Conservation (phyloP, 805 yeast species). For the Candida andamanensis region DNA sequence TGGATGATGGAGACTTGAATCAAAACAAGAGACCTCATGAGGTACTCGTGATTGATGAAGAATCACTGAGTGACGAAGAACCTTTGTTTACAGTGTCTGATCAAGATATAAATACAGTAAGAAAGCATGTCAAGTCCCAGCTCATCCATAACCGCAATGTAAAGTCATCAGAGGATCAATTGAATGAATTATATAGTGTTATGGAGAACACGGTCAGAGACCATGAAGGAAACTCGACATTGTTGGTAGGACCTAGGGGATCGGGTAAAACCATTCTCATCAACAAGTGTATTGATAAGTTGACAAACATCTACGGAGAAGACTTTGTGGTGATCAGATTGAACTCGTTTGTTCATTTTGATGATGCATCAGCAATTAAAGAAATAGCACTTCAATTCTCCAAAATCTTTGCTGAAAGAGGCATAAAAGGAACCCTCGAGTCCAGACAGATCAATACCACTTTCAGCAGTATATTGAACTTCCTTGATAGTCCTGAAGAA, state of each 20-base stretch:
- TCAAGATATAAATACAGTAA: too few relatives aligned
- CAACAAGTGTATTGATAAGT: slow-evolving; percentile 46
- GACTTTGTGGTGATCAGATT: slow-evolving; percentile 60
- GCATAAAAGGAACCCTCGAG: slow-evolving; percentile 5
- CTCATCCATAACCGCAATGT: too few relatives aligned
- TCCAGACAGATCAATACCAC: slow-evolving; percentile 6
- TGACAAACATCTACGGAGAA: slow-evolving; percentile 36
- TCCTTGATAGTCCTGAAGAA: slow-evolving; percentile 23
- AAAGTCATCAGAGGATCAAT: too few relatives aligned
- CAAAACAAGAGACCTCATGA: too few relatives aligned
- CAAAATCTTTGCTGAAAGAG: slow-evolving; percentile 11
- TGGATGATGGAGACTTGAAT: too few relatives aligned
- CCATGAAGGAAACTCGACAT: slow-evolving; percentile 75
- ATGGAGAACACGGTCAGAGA: slow-evolving; percentile 60
- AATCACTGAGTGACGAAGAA: too few relatives aligned
- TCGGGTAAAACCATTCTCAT: slow-evolving; percentile 70
- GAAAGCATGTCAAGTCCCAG: slow-evolving; percentile 17
- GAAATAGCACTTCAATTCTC: slow-evolving; percentile 86
- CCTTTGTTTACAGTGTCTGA: too few relatives aligned
- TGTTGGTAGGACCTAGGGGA: slow-evolving; percentile 75
- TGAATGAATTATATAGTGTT: slow-evolving; percentile 49
- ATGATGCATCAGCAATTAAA: slow-evolving; percentile 74
- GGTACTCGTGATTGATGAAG: too few relatives aligned
- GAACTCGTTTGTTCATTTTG: slow-evolving; percentile 67
- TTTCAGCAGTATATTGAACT: slow-evolving; percentile 13